Percentiles rank a stretch among this genome's conserved stretches.
phyloP scores from a whole-genome alignment of 2,329 filamentous ascomycete genomes.

The Beauveria australis region DNA sequence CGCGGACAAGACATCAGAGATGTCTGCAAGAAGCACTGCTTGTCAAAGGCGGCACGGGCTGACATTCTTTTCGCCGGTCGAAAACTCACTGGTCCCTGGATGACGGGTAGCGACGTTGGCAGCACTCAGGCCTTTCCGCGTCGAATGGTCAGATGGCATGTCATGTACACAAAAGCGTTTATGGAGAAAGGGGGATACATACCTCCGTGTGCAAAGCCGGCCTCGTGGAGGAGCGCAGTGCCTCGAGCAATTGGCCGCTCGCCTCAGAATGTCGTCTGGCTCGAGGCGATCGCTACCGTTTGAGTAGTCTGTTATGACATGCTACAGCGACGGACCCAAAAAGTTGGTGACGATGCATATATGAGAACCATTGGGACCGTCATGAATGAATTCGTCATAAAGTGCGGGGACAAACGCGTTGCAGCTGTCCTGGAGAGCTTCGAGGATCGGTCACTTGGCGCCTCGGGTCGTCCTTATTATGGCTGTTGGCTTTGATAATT shows the following conservation, averaged over 20 bases:
- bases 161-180: constrained; percentile 4
- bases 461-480: not conserved
- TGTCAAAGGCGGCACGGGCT: too few relatives aligned
- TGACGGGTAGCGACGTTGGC: not conserved
- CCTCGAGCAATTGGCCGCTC: constrained; percentile 22
- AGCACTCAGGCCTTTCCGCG: not conserved
- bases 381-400: constrained; percentile 6
- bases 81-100: too few relatives aligned
- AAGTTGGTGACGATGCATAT: constrained; percentile 25
- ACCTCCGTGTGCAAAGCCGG: constrained; percentile 24
- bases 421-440: not conserved
- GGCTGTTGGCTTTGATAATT: not conserved
- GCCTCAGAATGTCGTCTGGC: constrained; percentile 2
- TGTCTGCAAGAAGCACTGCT: too few relatives aligned
- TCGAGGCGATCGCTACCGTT: constrained; percentile 14
- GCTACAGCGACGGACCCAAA: constrained; percentile 21
- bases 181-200: not conserved
- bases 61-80: too few relatives aligned
- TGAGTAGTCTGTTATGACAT: constrained; percentile 17
- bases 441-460: not conserved
- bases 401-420: not conserved
- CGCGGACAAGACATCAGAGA: too few relatives aligned
- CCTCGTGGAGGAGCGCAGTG: constrained; percentile 21
- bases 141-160: constrained; percentile 9
- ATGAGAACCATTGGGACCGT: constrained; percentile 22